Conservation (phyloP, 2,329 filamentous ascomycete genomes). For the Ophiosphaerella korrae region DNA sequence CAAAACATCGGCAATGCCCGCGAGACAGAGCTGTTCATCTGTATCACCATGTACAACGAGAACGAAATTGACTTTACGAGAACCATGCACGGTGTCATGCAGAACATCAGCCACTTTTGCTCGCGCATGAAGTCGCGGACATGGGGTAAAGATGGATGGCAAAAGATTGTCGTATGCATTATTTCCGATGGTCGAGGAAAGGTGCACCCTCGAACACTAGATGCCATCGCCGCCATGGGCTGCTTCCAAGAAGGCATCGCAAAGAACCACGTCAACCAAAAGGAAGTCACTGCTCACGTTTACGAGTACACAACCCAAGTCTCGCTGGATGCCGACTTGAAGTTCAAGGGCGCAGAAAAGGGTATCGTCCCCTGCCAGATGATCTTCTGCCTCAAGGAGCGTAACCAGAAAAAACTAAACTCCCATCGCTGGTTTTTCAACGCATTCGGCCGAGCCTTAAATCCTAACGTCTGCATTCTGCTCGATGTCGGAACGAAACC, state of each 20-base stretch:
- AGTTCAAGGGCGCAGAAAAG: conserved; percentile 99
- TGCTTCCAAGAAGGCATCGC: conserved; percentile 98
- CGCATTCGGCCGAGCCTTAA: conserved; percentile 88
- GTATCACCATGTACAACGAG: conserved; percentile 99
- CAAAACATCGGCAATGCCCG: conserved; percentile 87
- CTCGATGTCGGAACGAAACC: conserved; percentile 96
- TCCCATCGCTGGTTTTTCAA: conserved; percentile 99
- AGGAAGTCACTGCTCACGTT: conserved; percentile 92
- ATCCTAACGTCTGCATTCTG: conserved; percentile 94
- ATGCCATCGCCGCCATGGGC: conserved; percentile 93
- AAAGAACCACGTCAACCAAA: conserved; percentile 97
- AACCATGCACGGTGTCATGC: conserved; percentile 98
- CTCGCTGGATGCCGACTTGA: conserved; percentile 90
- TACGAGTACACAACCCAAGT: conserved; percentile 99
- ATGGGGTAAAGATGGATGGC: conserved; percentile 97
- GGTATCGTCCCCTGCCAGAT: conserved; percentile 98
- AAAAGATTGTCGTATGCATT: conserved; percentile 98
- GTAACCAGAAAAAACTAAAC: conserved; percentile 97
- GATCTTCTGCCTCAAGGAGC: conserved; percentile 98
- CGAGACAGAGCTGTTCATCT: conserved; percentile 95
- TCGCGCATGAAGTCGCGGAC: conserved; percentile 88
- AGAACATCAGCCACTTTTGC: conserved; percentile 97
- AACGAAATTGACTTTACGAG: conserved; percentile 95
- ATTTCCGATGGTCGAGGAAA: conserved; percentile 93
- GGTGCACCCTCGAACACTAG: conserved; percentile 90